Base-by-base conservation (phyloP, 768 basidiomycete genomes). In the Collybia mongolica region DNA sequence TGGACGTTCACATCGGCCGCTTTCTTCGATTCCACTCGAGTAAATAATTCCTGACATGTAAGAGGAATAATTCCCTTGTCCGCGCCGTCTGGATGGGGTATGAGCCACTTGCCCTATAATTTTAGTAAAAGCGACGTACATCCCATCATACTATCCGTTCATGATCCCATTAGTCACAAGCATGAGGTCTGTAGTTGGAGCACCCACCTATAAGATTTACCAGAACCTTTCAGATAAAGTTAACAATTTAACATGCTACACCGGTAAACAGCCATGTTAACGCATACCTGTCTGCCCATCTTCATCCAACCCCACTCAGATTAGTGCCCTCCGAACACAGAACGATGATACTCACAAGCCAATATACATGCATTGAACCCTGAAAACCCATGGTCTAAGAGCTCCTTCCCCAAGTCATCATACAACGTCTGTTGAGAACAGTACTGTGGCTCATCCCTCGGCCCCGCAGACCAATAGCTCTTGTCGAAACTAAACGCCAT, bases 281-380 rank as follows among this genome's bases (percentile, higher is more conserved):
- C 17, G 14, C 86, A 66, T 67, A 93, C 90, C 91, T 65, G 91
- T 93, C 73, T 93, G 91, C 62, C 91, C 91, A 76, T 82, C 80
- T 81, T 54, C 11, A 44, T 28, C 39, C 24, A 46, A 43, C 58
- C 24, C n/a, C n/a, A n/a, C 58, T 49, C 46, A 55, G 32, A 14
- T 51, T 20, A 26, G 29, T 14, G 29, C 29, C 14, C 32, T 39
- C 15, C 22, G 8, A 19, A 36, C 28, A 2, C 29, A 19, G 17
- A 44, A 29, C 39, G 53, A 40, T 24, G 45, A 23, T 11, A 86
- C 95, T 80, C 72, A 97, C 95, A 98, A 69, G 97, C 96, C 65
- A 99, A 80, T 70, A 99, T 97, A 80, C 94, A 98, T 42, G 94
- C 91, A 77, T 98, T 98, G 71, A 97, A 98, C 23, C 96, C 96